A percentile compares a stretch with the other conserved stretches of the same genome.
Conservation (phyloP, 2,329 filamentous ascomycete species). For the Colletotrichum simmondsii region DNA sequence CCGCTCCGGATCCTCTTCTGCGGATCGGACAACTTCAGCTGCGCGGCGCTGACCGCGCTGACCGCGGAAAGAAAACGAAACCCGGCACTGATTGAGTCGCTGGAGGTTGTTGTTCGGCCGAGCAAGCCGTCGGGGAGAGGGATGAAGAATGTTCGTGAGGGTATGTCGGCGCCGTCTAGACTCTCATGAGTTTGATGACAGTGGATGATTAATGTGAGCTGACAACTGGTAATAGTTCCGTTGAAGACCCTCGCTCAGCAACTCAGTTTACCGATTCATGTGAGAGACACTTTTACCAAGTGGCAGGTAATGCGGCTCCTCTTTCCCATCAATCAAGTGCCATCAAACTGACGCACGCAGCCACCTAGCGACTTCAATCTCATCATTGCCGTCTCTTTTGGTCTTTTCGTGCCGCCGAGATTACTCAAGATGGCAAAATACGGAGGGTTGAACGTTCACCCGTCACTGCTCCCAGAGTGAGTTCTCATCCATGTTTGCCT, state of each 20-base stretch:
- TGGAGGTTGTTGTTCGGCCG: conserved; percentile 87
- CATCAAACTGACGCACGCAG: conserved; percentile 44
- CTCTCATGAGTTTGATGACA: not conserved
- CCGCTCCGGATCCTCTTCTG: conserved; percentile 91
- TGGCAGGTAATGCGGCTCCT: conserved; percentile 72
- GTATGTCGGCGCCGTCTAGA: conserved; percentile 51
- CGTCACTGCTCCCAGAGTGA: conserved; percentile 87
- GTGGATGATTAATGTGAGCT: not conserved
- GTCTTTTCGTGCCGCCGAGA: conserved; percentile 83
- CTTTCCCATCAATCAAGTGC: not conserved
- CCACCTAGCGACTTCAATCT: conserved; percentile 76
- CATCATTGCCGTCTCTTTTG: conserved; percentile 93
- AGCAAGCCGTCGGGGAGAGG: conserved; percentile 83
- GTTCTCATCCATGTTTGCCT: conserved; percentile 34
- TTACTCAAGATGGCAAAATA: conserved; percentile 78
- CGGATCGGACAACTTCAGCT: conserved; percentile 92
- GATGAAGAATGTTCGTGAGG: conserved; percentile 72
- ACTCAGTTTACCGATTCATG: conserved; percentile 75
- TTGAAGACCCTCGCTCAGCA: conserved; percentile 73
- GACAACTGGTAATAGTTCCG: conserved; percentile 67
- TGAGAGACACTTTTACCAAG: conserved; percentile 82
- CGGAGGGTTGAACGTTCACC: conserved; percentile 93
- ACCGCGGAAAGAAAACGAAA: conserved; percentile 65
- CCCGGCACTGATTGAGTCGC: conserved; percentile 71
- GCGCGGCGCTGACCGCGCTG: conserved; percentile 78